Evolutionary conservation across 2,329 filamentous ascomycete species (phyloP), one percentile per base, ranked within the genome.

Genomic region (Penicillium sp.): DNA sequence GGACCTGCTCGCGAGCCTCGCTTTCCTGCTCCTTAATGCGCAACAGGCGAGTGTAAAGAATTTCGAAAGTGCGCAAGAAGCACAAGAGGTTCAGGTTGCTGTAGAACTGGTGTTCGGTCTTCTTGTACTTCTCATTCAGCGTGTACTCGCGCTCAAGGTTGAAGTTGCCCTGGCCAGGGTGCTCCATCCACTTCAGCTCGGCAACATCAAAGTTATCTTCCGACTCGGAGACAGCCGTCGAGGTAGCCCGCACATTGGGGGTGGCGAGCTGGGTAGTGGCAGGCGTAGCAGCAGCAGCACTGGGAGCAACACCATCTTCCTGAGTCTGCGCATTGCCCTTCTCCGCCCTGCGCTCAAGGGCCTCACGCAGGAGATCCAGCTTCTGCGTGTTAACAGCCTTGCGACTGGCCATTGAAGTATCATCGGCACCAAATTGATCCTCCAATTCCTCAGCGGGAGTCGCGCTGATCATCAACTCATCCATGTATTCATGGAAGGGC

Each of bases 41-140:
- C 63, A 89, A 82, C 14, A 99, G 83, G 42, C 95, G 88, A 69
- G 88, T 86, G 77, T 96, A 98, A 5, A 99, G 81, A n/a, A 90
- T 90, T 72, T 96, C 88, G 74, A 99, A 95, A 62, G 96, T 88
- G 67, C 90, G 91, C 80, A 99, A 90, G 82, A 99, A 98, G 76
- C 95, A 93, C 73, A 92, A 96, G 60, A 99, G 89, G 3, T 90
- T 91, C 69, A 92, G 86, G 75, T 97, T 98, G 74, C 89, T 89
- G 79, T 96, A 99, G 73, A 98, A 87, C 73, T 94, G 94, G 80
- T 92, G 96, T 77, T 86, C 88, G 11, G 88, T 87, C 49, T 93
- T 90, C 66, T 84, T 84, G 77, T 95, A 96, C 59, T 90, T 88
- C 54, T 92, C 90, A 62, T 96, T 92, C 43, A 85, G 61, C 78